Evolutionary conservation across 352 stramenopile species (phyloP), one percentile per base, ranked within the genome.

Genomic region (Halophytophthora batemanensis): DNA sequence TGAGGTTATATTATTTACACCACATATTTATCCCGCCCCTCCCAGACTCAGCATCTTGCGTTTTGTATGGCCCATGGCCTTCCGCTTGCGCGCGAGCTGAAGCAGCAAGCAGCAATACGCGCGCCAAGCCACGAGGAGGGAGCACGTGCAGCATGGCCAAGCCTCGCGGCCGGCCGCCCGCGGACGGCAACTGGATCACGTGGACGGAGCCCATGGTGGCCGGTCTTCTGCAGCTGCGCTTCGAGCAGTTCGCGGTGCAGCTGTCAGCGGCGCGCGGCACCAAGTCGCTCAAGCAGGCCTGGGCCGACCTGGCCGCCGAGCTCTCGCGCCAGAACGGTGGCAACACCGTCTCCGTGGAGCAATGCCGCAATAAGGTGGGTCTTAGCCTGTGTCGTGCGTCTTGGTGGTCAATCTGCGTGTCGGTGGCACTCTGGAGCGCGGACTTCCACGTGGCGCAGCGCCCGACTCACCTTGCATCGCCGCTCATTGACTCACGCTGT

Each of bases 351-450:
- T 53, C 51, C 0, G 51, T 57, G 19, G 39, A 61, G 29, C 51
- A 66, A 22, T 66, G 57, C 28, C 57, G 51, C 57, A 66, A 66
- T 33, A 66, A 66, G 57, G 57, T 56, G 40, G 22, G 6, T 31
- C 3, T 31, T 15, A 19, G 12, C 14, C 15, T n/a, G 7, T 23
- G 34, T 36, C 18, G 18, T 17, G n/a, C 3, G 13, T 33, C 39
- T 17, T 45, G 23, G 1, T 17, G 6, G 3, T 4, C 18, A 6
- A n/a, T 18, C n/a, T 47, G 3, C 25, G 25, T 31, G 25, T 31
- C 25, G 4, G 25, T 31, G 25, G 25, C 33, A 34, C 22, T 45
- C 19, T 17, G 2, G 2, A 22, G 42, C 4, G 39, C 22, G 29
- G 54, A 50, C 48, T 50, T 39, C 46, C 40, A 3, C 29, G 33